Conservation (phyloP, 2,329 filamentous ascomycete species). For the Camillea tinctor region DNA sequence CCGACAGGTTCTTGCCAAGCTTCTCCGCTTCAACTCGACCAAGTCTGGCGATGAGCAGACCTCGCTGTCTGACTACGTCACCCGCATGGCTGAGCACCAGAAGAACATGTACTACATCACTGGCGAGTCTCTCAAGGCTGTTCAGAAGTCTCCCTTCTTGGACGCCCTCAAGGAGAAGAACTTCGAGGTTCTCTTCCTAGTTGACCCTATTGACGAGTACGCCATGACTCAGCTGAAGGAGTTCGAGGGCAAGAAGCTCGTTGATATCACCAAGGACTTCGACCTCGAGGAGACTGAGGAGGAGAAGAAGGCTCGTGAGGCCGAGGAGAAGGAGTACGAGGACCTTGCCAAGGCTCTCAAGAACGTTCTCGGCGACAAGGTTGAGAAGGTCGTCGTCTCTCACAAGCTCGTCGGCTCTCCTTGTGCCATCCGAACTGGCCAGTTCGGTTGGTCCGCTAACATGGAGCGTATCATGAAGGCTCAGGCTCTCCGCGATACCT, state of each 20-base stretch:
- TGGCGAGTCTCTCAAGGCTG: conserved; percentile 98
- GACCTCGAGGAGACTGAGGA: conserved; percentile 99
- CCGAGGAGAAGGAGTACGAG: conserved; percentile 98
- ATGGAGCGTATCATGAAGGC: conserved; percentile 99
- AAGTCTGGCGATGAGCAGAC: conserved; percentile 96
- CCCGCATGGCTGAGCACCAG: conserved; percentile 99
- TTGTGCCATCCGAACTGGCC: conserved; percentile 98
- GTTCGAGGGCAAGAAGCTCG: conserved; percentile 99
- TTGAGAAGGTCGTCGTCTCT: conserved; percentile 99
- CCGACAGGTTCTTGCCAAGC: conserved; percentile 88
- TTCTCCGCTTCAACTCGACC: conserved; percentile 97
- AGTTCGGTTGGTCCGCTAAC: conserved; percentile 99
- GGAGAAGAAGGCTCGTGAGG: conserved; percentile 95
- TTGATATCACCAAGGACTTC: conserved; percentile 99
- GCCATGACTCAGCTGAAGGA: conserved; percentile 99
- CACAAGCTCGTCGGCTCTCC: conserved; percentile 95
- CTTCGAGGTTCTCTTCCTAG: conserved; percentile 99
- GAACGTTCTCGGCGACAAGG: conserved; percentile 98
- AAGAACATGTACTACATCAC: conserved; percentile 99
- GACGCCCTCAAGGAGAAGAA: conserved; percentile 98
- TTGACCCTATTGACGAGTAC: conserved; percentile 99
- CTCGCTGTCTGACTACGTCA: conserved; percentile 95
- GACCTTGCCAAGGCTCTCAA: conserved; percentile 92
- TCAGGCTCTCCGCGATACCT: conserved; percentile 98
- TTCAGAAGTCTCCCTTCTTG: conserved; percentile 97